Evolutionary conservation across 768 basidiomycete genomes (phyloP).

Genomic region (Saitozyma podzolica): DNA sequence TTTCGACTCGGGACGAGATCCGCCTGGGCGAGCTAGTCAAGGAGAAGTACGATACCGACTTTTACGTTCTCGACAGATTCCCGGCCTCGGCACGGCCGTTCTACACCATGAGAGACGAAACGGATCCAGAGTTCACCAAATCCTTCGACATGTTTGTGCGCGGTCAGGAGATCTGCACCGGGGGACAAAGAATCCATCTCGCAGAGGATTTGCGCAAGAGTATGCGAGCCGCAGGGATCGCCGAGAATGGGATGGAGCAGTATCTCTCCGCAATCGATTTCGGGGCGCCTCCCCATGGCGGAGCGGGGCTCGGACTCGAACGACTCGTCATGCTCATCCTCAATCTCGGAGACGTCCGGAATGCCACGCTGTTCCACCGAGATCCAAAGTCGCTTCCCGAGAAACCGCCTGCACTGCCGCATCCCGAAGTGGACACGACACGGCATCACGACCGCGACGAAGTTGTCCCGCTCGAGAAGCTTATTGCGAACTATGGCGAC

Average conservation of each 20-base stretch:
- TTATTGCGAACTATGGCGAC: slow-evolving; percentile 68
- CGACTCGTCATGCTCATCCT: slow-evolving; percentile 93
- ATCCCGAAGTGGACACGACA: slow-evolving; percentile 24
- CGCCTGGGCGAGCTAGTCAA: slow-evolving; percentile 81
- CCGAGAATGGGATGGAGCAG: slow-evolving; percentile 82
- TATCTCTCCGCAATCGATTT: slow-evolving; percentile 91
- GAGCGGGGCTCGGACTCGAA: slow-evolving; percentile 89
- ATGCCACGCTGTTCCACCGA: slow-evolving; percentile 88
- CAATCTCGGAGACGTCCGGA: slow-evolving; percentile 88
- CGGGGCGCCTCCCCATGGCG: slow-evolving; percentile 93
- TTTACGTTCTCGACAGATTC: slow-evolving; percentile 98
- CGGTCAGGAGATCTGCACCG: slow-evolving; percentile 95
- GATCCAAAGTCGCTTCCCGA: slow-evolving; percentile 77
- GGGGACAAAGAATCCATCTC: slow-evolving; percentile 94
- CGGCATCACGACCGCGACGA: slow-evolving; percentile 7
- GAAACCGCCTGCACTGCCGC: slow-evolving; percentile 20
- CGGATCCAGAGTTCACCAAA: slow-evolving; percentile 62
- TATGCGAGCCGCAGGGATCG: slow-evolving; percentile 81
- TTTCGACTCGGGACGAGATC: slow-evolving; percentile 95
- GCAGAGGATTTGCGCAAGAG: slow-evolving; percentile 71
- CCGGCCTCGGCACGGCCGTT: slow-evolving; percentile 89
- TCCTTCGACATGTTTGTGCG: slow-evolving; percentile 99
- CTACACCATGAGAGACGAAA: slow-evolving; percentile 92
- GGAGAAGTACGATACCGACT: slow-evolving; percentile 90
- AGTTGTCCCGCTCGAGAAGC: slow-evolving; percentile 56